phyloP scores from a whole-genome alignment of 164 flowering plant species.

The Nymphaea colorata region DNA sequence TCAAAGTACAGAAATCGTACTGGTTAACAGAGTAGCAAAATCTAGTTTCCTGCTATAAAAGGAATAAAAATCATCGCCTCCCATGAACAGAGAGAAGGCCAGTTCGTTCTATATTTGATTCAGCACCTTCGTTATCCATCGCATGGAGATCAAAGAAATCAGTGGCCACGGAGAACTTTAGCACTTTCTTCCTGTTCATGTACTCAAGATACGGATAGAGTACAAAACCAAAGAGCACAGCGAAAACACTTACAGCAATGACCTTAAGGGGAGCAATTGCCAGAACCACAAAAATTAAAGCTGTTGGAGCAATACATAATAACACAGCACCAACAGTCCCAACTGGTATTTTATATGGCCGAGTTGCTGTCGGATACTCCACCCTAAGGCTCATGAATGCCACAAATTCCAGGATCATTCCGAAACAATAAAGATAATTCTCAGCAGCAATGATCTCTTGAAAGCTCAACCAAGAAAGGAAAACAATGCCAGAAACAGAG shows the following conservation, averaged over 20 bases:
- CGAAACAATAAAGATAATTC: constrained; percentile 6
- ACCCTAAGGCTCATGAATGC: constrained; percentile 5
- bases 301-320: constrained; percentile 5
- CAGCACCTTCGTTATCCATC: neutral
- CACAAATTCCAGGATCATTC: constrained; percentile 9
- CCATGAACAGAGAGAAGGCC: no score
- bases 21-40: no score
- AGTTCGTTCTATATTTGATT: neutral
- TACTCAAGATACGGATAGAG: constrained; percentile 1
- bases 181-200: constrained; percentile 1
- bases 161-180: constrained; percentile 5
- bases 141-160: constrained; percentile 2
- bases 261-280: constrained; percentile 7
- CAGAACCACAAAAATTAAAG: constrained; percentile 6
- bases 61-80: no score
- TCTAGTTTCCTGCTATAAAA: no score
- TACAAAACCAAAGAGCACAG: constrained; percentile 6
- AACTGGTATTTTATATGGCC: constrained; percentile 5
- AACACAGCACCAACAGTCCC: constrained; percentile 5
- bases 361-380: neutral
- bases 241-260: constrained; percentile 3
- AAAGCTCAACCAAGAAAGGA: constrained; percentile 8
- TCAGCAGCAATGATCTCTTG: constrained; percentile 9
- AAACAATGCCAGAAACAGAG: constrained; percentile 4
- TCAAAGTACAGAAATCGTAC: no score